Evolutionary conservation across 2,329 filamentous ascomycete species (phyloP).

Genomic region (Colletotrichum sp.): DNA sequence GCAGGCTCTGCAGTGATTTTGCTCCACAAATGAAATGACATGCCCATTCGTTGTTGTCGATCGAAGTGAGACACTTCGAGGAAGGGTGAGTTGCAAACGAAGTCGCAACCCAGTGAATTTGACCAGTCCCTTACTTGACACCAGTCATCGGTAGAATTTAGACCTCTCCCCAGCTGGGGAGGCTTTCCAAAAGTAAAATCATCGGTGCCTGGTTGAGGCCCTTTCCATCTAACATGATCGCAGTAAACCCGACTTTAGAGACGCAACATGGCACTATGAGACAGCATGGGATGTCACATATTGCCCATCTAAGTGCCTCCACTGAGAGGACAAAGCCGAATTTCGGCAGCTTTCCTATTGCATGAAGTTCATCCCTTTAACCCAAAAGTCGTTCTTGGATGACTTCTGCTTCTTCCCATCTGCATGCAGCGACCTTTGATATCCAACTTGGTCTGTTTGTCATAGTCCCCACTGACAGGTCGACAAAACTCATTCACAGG

Average conservation of each 20-base stretch:
- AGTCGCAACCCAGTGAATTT: not conserved
- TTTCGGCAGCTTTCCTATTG: not conserved
- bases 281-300: not conserved
- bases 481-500: not conserved
- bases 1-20: not conserved
- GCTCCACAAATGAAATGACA: not conserved
- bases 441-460: not conserved
- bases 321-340: not conserved
- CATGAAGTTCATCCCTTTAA: not conserved
- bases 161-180: fast-evolving
- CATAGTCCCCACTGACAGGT: not conserved
- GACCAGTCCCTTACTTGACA: not conserved
- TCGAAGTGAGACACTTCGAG: not conserved
- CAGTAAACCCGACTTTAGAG: not conserved
- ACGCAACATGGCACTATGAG: not conserved
- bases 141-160: not conserved
- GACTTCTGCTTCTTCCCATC: not conserved
- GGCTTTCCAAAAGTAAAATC: not conserved
- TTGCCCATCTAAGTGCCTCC: not conserved
- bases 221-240: not conserved
- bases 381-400: not conserved
- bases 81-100: not conserved
- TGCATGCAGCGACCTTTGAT: not conserved
- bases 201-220: not conserved
- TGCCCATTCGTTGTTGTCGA: not conserved